Evolutionary conservation across 371 early-diverging fungal genomes (phyloP).

Genomic region (Umbelopsis sp.): DNA sequence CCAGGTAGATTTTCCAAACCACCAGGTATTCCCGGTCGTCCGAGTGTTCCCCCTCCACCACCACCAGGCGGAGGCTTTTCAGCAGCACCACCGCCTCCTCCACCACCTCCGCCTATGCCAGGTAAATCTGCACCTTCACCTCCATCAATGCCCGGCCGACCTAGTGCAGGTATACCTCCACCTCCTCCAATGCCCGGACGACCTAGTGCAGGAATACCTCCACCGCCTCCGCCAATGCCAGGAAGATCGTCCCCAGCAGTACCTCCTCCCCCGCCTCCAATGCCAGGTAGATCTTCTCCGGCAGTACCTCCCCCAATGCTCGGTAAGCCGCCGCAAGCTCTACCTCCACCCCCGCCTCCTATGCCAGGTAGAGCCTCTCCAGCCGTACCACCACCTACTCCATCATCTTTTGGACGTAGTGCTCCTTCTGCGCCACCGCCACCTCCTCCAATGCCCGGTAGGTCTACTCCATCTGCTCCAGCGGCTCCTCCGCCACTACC

Average conservation of each 20-base stretch:
- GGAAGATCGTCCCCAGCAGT: slow-evolving; percentile 22
- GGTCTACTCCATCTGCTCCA: slow-evolving; percentile 28
- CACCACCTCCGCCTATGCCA: slow-evolving; percentile 44
- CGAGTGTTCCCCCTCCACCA: slow-evolving; percentile 22
- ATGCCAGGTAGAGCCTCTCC: slow-evolving; percentile 6
- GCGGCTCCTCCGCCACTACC: slow-evolving; percentile 25
- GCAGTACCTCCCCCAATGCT: slow-evolving; percentile 7
- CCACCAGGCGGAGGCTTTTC: slow-evolving; percentile 14
- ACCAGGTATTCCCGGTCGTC: slow-evolving; percentile 4
- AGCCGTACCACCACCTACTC: slow-evolving; percentile 26
- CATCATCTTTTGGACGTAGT: slow-evolving; percentile 13
- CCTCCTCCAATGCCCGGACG: slow-evolving; percentile 2
- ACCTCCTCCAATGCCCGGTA: slow-evolving; percentile 19
- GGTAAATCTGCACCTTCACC: slow-evolving; percentile 24
- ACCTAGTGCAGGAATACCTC: slow-evolving; percentile 17
- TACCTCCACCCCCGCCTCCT: slow-evolving; percentile 18
- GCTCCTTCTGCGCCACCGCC: slow-evolving; percentile 22
- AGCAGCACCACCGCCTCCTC: slow-evolving; percentile 23
- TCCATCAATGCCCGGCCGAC: slow-evolving; percentile 2
- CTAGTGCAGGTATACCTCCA: too few species aligned
- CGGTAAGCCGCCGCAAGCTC: background rate
- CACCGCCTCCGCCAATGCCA: slow-evolving; percentile 28
- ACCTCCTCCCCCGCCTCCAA: slow-evolving; percentile 24
- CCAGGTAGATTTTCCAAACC: slow-evolving; percentile 12
- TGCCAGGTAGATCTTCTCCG: slow-evolving; percentile 1